Evolutionary conservation across 2,329 filamentous ascomycete genomes (phyloP), one percentile per base, ranked within the genome.

Genomic region (Alternaria gansuensis): DNA sequence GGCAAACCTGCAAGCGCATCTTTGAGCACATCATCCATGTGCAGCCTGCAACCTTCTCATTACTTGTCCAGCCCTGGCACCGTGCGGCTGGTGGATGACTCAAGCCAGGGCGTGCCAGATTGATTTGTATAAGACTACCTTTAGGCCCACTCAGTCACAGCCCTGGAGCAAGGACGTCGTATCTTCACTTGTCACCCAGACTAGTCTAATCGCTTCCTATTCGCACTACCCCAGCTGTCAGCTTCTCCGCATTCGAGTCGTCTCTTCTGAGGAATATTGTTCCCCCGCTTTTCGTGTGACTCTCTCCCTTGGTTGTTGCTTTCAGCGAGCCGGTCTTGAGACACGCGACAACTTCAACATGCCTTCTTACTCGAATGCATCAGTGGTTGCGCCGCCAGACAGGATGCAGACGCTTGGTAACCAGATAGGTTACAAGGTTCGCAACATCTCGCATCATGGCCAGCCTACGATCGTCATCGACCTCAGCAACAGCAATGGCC

Each of bases 381-480:
- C 70, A 14, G 54, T 64, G 43, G 36, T 51, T 33, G 60, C 57
- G 41, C 70, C 70, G 45, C 66, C 69, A 34, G 69, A 57, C 57
- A 64, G 69, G 21, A 74, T 75, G 69, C 70, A 72, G 29, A 61
- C 69, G 5, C 61, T 77, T 51, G 65, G 72, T 13, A 73, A 69
- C 43, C 73, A 77, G 41, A 70, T 78, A 10, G 71, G 69, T 14
- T 69, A 67, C 65, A 76, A 74, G 57, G 68, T 78, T 36, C 68
- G 73, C 34, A 75, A 71, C 53, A 63, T 78, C 2, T 65, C 73
- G 14, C 62, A 69, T 41, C 63, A 72, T 54, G 71, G 72, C 54
- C 77, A 79, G 59, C 79, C 80, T 17, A 70, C 73, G 39, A 78
- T 83, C 59, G 77, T 77, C 26, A 82, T 83, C 67, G 62, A 74